Evolutionary conservation across 2,329 filamentous ascomycete species (phyloP), one percentile per base, ranked within the genome.

Genomic region (Colletotrichum sp.): DNA sequence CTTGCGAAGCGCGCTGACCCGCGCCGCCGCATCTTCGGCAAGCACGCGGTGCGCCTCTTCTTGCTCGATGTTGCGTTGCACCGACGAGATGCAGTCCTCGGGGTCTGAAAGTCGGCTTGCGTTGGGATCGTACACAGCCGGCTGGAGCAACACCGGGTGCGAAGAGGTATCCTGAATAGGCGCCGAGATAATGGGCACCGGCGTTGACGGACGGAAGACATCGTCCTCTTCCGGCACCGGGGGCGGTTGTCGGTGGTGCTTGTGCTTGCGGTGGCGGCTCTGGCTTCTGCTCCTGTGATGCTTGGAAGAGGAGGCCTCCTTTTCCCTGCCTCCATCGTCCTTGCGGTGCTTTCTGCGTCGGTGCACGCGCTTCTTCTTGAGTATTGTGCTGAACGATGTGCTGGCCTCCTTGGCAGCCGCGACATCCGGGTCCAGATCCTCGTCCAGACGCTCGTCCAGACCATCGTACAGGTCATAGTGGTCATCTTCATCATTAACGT

Each of bases 31-130:
- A 79, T 93, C 90, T 77, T 93, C 89, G 24, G 91, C 91, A 28
- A 92, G 85, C 60, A 88, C 86, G 13, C 89, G 87, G 77, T 92
- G 90, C 4, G 87, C 85, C 78, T 90, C 88, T 79, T 93, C 91
- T 76, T 89, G 88, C 78, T 89, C 87, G 57, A 91, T 84, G 80
- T 91, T 89, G 78, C 91, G 90, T 81, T 92, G 91, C 34, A 92
- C 89, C 3, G 90, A 86, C 16, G 89, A 89, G 76, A 93, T 89
- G 66, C 88, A 87, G 72, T 86, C 86, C 77, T 89, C 85, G 16
- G 79, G 79, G n/a, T 49, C 76, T 24, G 63, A 28, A 30, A 70
- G 75, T 24, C 69, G 74, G 34, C 79, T 76, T 30, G 78, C 78
- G 49, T 44, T 71, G 34, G 90, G 89, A 78, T 91, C 86, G 80